phyloP scores from a whole-genome alignment of 1,284 basidiomycete genomes.

The Naganishia cerealis region DNA sequence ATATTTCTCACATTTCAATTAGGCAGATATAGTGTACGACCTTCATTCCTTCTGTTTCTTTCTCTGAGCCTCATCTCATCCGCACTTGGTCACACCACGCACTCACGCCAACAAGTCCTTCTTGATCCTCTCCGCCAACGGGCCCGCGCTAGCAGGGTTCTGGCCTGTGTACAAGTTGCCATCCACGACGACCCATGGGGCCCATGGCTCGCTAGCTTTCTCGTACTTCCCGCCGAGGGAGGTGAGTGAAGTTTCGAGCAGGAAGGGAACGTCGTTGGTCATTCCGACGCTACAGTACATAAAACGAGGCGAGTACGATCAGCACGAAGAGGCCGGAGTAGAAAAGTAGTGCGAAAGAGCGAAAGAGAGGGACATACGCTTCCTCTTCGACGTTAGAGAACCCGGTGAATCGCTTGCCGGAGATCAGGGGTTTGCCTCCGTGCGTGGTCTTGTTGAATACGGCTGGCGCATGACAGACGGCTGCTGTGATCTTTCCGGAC shows the following conservation, averaged over 20 bases:
- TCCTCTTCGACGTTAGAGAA: conserved; percentile 74
- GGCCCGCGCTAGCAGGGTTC: conserved; percentile 65
- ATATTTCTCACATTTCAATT: neutral
- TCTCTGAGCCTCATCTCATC: neutral
- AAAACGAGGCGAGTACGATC: conserved; percentile 20
- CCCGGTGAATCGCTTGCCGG: conserved; percentile 63
- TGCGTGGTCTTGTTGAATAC: conserved; percentile 61
- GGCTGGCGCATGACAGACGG: conserved; percentile 75
- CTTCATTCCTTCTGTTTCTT: neutral
- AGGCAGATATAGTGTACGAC: neutral
- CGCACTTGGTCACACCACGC: no score
- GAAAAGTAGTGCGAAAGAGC: neutral
- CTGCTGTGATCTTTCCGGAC: conserved; percentile 61
- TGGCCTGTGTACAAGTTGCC: conserved; percentile 66
- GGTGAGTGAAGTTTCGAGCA: conserved; percentile 65
- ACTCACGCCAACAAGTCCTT: conserved; percentile 35
- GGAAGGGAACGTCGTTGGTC: conserved; percentile 63
- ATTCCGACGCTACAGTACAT: conserved; percentile 12
- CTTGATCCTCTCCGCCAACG: conserved; percentile 45
- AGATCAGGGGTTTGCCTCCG: conserved; percentile 65
- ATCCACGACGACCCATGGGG: conserved; percentile 57
- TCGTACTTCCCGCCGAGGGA: conserved; percentile 67
- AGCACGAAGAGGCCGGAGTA: neutral
- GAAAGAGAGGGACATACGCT: conserved; percentile 45
- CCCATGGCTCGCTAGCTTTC: conserved; percentile 63